Evolutionary conservation across 768 basidiomycete species (phyloP).

Genomic region (Lentinula aciculospora): DNA sequence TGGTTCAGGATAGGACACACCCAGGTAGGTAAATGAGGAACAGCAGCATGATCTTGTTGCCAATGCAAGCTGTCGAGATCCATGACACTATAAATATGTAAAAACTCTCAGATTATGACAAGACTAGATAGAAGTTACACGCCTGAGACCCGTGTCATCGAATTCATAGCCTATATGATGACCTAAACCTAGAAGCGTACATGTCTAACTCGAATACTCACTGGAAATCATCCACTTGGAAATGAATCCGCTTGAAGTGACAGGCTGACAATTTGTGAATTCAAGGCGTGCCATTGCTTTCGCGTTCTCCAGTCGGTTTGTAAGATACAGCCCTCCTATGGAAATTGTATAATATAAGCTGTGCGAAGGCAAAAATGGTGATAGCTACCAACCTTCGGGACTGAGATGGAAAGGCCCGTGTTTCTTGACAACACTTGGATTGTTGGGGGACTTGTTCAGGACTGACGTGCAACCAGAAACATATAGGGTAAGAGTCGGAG

Average conservation of each 20-base stretch:
- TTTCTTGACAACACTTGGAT: not conserved
- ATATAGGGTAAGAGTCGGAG: not conserved
- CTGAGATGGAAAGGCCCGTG: not conserved
- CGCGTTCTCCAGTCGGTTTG: not conserved
- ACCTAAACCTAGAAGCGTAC: no score
- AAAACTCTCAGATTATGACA: not conserved
- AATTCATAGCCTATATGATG: not conserved
- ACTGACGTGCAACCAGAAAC: not conserved
- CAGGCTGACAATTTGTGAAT: not conserved
- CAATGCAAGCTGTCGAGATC: not conserved
- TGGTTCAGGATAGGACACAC: not conserved
- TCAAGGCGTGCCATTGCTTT: not conserved
- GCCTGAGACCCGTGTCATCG: not conserved
- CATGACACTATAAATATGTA: not conserved
- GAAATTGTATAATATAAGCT: not conserved
- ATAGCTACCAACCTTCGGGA: not conserved
- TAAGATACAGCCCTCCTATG: not conserved
- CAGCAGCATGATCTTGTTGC: not conserved
- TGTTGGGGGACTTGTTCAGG: not conserved
- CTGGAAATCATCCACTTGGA: not conserved
- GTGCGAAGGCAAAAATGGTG: not conserved
- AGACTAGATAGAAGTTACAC: not conserved
- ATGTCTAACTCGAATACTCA: no score
- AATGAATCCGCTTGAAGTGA: not conserved
- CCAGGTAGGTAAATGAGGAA: not conserved